Percentiles rank a stretch among this genome's conserved stretches.
Conservation (phyloP, 2,329 filamentous ascomycete species). For the Sclerotinia minor region DNA sequence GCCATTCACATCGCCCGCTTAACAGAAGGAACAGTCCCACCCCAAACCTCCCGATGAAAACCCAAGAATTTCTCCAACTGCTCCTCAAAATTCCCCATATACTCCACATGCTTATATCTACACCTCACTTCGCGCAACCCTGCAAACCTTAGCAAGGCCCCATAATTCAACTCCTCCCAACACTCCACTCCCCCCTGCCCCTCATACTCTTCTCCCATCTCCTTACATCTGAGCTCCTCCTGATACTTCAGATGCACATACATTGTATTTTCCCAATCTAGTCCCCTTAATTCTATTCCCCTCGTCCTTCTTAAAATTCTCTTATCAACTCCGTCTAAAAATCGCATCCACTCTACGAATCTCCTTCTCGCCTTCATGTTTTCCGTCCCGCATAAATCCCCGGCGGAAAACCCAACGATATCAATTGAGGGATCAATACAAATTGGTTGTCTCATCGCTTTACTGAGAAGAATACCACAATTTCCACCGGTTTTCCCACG, state of each 20-base stretch:
- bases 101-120: constrained; percentile 14
- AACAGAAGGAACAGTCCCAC: neutral
- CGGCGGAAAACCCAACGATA: neutral
- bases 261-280: constrained; percentile 23
- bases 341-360: constrained; percentile 9
- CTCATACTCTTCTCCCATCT: constrained; percentile 6
- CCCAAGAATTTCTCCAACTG: constrained; percentile 14
- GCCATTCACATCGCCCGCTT: neutral
- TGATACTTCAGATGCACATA: constrained; percentile 21
- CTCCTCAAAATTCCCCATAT: constrained; percentile 22
- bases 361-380: neutral
- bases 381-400: constrained; percentile 3
- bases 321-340: neutral
- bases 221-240: constrained; percentile 5
- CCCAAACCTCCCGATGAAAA: constrained; percentile 16
- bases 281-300: neutral
- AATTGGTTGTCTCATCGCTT: constrained; percentile 16
- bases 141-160: neutral
- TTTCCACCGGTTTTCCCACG: neutral
- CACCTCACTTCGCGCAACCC: neutral
- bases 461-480: neutral
- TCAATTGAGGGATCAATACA: constrained; percentile 7
- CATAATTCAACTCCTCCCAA: constrained; percentile 19
- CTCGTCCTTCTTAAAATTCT: neutral
- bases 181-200: constrained; percentile 15